A percentile compares a stretch with the other conserved stretches of the same genome.
phyloP scores from a whole-genome alignment of 495 filamentous ascomycete genomes.

The Podospora pseudocomata region DNA sequence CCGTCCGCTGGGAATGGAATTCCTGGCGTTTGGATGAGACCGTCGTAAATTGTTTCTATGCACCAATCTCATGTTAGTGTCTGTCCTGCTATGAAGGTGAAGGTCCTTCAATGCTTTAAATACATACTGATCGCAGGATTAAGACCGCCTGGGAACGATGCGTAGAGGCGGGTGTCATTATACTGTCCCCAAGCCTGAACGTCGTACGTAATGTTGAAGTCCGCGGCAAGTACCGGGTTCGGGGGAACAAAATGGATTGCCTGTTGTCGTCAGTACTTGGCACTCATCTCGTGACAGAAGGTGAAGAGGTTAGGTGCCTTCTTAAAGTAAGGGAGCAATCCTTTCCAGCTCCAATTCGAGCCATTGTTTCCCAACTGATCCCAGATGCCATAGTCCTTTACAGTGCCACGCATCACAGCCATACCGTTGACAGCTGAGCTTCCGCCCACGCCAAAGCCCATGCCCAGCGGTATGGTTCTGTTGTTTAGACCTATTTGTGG shows the following conservation, averaged over 20 bases:
- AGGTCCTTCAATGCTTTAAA: too few species aligned
- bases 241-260: neutral
- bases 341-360: conserved; percentile 43
- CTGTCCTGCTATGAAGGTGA: neutral
- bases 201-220: neutral
- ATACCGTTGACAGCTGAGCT: conserved; percentile 49
- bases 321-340: conserved; percentile 45
- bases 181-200: neutral
- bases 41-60: neutral
- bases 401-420: conserved; percentile 40
- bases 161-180: neutral
- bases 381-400: conserved; percentile 47
- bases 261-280: too few species aligned
- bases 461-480: conserved; percentile 29
- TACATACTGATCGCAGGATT: neutral
- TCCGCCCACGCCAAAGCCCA: conserved; percentile 42
- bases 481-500: conserved; percentile 37
- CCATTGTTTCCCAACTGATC: conserved; percentile 33
- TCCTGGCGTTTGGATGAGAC: neutral
- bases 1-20: neutral
- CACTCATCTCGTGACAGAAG: too few species aligned
- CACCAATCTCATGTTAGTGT: neutral
- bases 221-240: neutral
- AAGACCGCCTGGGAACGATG: neutral
- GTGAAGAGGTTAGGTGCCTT: conserved; percentile 12